Conservation (phyloP, 164 flowering plant genomes). For the Aristolochia contorta region DNA sequence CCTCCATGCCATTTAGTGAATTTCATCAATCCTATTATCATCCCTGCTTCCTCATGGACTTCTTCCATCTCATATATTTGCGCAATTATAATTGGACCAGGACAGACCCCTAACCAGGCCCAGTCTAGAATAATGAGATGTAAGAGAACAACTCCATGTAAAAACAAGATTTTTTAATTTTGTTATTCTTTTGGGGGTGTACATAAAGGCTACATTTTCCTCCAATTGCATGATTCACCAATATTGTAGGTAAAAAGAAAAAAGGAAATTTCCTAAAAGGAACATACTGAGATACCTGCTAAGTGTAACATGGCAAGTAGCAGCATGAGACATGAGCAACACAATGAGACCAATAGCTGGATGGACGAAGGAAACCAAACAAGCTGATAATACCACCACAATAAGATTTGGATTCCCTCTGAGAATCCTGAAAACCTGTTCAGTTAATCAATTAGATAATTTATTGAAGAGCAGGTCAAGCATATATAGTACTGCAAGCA, state of each 20-base stretch:
- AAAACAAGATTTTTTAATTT: no score
- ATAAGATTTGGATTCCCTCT: slow-evolving; percentile 42
- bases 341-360: slow-evolving; percentile 77
- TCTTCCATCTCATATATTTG: no score
- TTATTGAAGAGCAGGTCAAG: neutral
- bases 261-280: neutral
- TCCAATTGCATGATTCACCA: no score
- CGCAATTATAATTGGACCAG: no score
- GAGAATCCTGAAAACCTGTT: slow-evolving; percentile 59
- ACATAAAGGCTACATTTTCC: no score
- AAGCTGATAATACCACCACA: slow-evolving; percentile 33
- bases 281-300: slow-evolving; percentile 47
- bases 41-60: no score
- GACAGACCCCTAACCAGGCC: no score
- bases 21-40: no score
- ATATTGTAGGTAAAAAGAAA: neutral
- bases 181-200: no score
- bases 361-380: slow-evolving; percentile 72
- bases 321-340: slow-evolving; percentile 56
- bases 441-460: slow-evolving; percentile 11
- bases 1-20: no score
- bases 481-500: neutral
- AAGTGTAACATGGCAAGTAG: slow-evolving; percentile 66
- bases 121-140: no score
- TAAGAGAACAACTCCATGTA: no score